Base-by-base conservation (phyloP, 805 yeast species). In the Starmerella ratchasimensis region DNA sequence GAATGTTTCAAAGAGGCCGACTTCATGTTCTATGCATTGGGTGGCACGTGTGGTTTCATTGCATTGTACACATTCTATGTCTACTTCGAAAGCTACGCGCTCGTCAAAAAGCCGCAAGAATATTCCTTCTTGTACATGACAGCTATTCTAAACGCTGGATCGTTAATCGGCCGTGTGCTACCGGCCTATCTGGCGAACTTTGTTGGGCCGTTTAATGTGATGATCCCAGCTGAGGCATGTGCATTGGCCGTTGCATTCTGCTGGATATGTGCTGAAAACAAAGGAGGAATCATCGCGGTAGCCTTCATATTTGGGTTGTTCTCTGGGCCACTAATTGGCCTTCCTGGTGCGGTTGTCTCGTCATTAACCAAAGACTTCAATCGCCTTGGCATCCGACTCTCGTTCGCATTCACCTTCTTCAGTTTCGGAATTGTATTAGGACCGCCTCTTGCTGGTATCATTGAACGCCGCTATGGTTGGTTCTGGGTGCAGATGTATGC, bases 401-500 rank as follows among this genome's bases (percentile, higher is more conserved):
- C 80, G 2, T 41, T 73, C 28, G 68, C 81, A 1, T 62, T 80
- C 26, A 61, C 68, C 5, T 49, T 65, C 10, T 73, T 76, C 28
- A 66, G 84, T 0, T 64, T 69, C 48, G 73, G 69, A 2, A 38
- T 47, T 19, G 46, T 57, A 5, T 33, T 49, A 2, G 61, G 59
- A 0, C 48, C 57, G 7, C 58, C 61, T 2, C 33, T 55, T 13
- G 58, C 56, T 2, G 60, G 60, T 6, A 47, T 47, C 4, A 41
- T 49, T 13, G 35, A 46, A 19, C 41, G 47, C 2, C 32, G 36
- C 14, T 40, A 49, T 20, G 53, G 50, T 14, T 49, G 51, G 49
- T 36, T 45, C 19, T 41, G 47, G 48, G 23, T 45, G 20, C 39
- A 48, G 30, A 11, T 46, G 16, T 46, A 36, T 33, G 45, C 44